Percentiles rank a stretch among this genome's conserved stretches.
Evolutionary conservation across 805 yeast genomes (phyloP).

Genomic region (Teunomyces tritomae): DNA sequence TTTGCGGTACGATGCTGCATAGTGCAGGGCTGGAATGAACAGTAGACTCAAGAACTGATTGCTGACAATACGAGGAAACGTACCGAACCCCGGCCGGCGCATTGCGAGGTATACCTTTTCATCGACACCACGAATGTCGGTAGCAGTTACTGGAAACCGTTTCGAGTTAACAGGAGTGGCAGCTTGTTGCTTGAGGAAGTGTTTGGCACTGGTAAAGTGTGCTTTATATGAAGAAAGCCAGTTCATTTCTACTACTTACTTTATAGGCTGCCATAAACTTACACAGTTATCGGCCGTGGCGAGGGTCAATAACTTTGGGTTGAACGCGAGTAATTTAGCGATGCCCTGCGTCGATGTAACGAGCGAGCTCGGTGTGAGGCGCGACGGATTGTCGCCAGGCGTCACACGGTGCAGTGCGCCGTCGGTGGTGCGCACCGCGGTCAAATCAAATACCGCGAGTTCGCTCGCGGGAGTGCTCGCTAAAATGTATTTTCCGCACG

Average conservation of each 20-base stretch:
- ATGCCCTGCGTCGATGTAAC: slow-evolving; percentile 25
- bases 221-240: slow-evolving; percentile 1
- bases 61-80: slow-evolving; percentile 15
- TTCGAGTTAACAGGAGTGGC: slow-evolving; percentile 7
- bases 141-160: slow-evolving; percentile 24
- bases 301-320: slow-evolving; percentile 58
- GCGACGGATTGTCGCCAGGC: slow-evolving; percentile 17
- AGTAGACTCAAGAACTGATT: slow-evolving; percentile 23
- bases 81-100: slow-evolving; percentile 1
- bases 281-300: slow-evolving; percentile 60
- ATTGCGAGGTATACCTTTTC: slow-evolving; percentile 14
- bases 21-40: slow-evolving; percentile 31
- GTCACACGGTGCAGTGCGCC: slow-evolving; percentile 16
- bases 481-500: slow-evolving; percentile 39
- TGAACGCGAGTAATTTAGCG: slow-evolving; percentile 54
- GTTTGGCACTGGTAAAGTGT: slow-evolving; percentile 2
- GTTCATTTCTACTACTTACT: not conserved
- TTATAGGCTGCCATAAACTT: slow-evolving; percentile 34
- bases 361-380: slow-evolving; percentile 21
- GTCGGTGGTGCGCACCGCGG: slow-evolving; percentile 20
- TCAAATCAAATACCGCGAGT: slow-evolving; percentile 30
- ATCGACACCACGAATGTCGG: slow-evolving; percentile 38
- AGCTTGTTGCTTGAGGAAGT: slow-evolving; percentile 6
- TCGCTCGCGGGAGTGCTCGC: slow-evolving; percentile 28
- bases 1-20: slow-evolving; percentile 28